Evolutionary conservation across 768 basidiomycete genomes (phyloP).

Genomic region (Panellus pusillus): DNA sequence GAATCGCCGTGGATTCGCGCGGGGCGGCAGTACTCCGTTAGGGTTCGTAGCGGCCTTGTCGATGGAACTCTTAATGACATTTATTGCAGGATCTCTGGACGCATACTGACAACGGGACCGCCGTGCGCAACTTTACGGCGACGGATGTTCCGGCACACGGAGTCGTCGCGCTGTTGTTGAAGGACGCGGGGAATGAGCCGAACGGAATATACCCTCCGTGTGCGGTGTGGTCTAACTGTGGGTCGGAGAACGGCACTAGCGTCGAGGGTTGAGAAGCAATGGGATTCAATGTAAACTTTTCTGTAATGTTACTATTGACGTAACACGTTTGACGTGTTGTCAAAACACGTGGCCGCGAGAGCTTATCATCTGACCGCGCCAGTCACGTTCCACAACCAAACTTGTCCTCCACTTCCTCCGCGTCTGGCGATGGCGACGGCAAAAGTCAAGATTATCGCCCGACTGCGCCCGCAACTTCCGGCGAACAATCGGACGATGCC

Average conservation of each 20-base stretch:
- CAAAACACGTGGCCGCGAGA: too few species aligned
- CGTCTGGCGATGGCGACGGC: slow-evolving; percentile 27
- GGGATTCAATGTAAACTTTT: background rate
- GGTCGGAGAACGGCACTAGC: slow-evolving; percentile 46
- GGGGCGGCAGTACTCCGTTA: slow-evolving; percentile 57
- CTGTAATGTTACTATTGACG: too few species aligned
- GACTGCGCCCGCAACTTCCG: slow-evolving; percentile 64
- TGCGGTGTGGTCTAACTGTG: slow-evolving; percentile 51
- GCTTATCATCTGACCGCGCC: background rate
- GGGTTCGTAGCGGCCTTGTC: slow-evolving; percentile 37
- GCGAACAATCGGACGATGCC: slow-evolving; percentile 63
- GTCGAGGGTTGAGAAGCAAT: slow-evolving; percentile 15
- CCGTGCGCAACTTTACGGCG: slow-evolving; percentile 49
- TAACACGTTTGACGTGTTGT: too few species aligned
- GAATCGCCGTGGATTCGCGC: slow-evolving; percentile 69
- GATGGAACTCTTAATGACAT: background rate
- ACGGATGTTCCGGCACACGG: slow-evolving; percentile 53
- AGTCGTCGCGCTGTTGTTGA: slow-evolving; percentile 51
- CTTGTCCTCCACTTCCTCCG: background rate
- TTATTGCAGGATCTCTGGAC: slow-evolving; percentile 51
- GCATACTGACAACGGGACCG: slow-evolving; percentile 56
- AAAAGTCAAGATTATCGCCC: slow-evolving; percentile 71
- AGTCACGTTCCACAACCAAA: background rate
- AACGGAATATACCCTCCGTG: slow-evolving; percentile 50
- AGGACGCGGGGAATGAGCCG: slow-evolving; percentile 54